A percentile compares a stretch with the other conserved stretches of the same genome.
phyloP scores from a whole-genome alignment of 2,329 filamentous ascomycete genomes.

The Botrytis pseudocinerea region DNA sequence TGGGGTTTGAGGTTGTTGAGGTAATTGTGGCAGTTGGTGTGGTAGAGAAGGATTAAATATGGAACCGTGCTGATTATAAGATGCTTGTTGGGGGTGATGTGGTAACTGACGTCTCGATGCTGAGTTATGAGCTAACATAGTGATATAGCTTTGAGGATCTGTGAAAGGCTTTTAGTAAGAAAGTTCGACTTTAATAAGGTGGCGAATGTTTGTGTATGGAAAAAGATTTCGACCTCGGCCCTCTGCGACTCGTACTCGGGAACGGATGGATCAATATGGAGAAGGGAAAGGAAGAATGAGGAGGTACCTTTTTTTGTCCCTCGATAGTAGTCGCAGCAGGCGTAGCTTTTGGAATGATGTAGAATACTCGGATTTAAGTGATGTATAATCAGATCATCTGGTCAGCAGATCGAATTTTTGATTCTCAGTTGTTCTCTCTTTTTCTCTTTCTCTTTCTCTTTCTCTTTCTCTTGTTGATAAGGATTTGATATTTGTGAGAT shows the following conservation, averaged over 20 bases:
- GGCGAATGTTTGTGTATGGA: slow-evolving; percentile 11
- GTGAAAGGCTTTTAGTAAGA: not conserved
- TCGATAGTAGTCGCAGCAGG: not conserved
- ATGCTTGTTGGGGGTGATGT: not conserved
- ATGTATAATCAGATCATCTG: slow-evolving; percentile 21
- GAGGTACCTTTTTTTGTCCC: not conserved
- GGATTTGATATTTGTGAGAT: not conserved
- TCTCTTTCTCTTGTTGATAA: too few relatives aligned
- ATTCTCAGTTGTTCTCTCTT: not conserved
- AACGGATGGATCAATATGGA: not conserved
- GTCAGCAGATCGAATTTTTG: slow-evolving; percentile 6
- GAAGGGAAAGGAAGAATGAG: not conserved
- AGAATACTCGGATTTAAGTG: not conserved
- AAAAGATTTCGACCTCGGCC: not conserved
- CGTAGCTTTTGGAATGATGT: slow-evolving; percentile 18
- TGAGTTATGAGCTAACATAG: slow-evolving; percentile 7
- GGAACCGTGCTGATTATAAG: slow-evolving; percentile 1
- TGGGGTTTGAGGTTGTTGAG: not conserved
- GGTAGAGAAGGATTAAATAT: not conserved
- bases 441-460: not conserved
- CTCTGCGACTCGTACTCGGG: slow-evolving; percentile 18
- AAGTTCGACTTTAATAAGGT: not conserved
- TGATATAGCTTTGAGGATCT: slow-evolving; percentile 13
- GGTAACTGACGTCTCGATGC: slow-evolving; percentile 20
- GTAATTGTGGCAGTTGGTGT: not conserved